A percentile compares a stretch with the other conserved stretches of the same genome.
Evolutionary conservation across 1,284 basidiomycete genomes (phyloP).

Genomic region (Athelia sp.): DNA sequence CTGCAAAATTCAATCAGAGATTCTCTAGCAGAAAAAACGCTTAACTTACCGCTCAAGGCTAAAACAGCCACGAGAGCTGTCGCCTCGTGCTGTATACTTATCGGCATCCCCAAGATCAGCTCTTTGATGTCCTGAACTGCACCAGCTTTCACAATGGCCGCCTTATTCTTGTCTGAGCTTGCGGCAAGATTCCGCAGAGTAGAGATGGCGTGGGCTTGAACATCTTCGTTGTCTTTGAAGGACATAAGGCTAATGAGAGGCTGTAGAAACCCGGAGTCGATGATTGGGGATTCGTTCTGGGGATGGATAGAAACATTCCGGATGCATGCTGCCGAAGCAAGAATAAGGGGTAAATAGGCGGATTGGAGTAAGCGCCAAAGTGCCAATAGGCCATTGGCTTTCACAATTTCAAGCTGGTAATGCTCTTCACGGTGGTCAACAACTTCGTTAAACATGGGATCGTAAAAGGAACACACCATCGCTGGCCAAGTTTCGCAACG

Average conservation of each 20-base stretch:
- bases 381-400: conserved; percentile 89
- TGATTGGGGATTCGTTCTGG: conserved; percentile 98
- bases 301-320: conserved; percentile 99
- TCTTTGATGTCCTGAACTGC: conserved; percentile 99
- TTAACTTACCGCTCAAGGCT: conserved; percentile 86
- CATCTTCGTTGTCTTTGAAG: conserved; percentile 99
- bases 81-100: conserved; percentile 99
- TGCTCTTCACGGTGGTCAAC: conserved; percentile 65
- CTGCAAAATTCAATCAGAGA: conserved; percentile 34
- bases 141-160: conserved; percentile 96
- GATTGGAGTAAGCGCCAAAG: conserved; percentile 94
- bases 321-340: conserved; percentile 97
- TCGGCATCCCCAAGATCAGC: conserved; percentile 89
- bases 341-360: conserved; percentile 96
- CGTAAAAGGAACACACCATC: conserved; percentile 66
- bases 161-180: conserved; percentile 97
- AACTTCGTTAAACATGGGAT: not conserved
- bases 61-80: conserved; percentile 97
- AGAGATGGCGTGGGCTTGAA: conserved; percentile 99
- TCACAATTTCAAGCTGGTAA: conserved; percentile 99
- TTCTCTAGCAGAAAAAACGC: conserved; percentile 17
- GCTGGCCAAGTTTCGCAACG: conserved; percentile 93
- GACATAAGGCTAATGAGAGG: conserved; percentile 95
- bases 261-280: conserved; percentile 95
- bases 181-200: conserved; percentile 97